phyloP scores from a whole-genome alignment of 441 rosid genomes.

The Populus tomentosa region DNA sequence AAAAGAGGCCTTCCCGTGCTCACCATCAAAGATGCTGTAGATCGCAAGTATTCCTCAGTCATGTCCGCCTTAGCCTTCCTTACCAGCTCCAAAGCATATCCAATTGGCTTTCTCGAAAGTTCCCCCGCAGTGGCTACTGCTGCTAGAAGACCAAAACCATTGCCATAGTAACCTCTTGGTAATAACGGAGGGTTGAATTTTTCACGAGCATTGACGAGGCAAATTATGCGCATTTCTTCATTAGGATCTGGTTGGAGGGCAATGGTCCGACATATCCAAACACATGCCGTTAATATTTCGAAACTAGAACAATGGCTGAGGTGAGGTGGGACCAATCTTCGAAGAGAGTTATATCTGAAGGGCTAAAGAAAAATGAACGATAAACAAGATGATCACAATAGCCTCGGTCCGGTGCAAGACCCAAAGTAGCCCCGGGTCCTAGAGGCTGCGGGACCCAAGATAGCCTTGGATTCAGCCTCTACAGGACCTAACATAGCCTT shows the following conservation, averaged over 20 bases:
- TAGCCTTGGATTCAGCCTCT: no score
- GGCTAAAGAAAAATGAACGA: slow-evolving; percentile 38
- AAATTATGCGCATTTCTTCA: slow-evolving; percentile 30
- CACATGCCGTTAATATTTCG: slow-evolving; percentile 41
- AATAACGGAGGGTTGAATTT: slow-evolving; percentile 23
- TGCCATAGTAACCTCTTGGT: slow-evolving; percentile 36
- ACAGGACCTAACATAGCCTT: no score
- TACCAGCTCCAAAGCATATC: slow-evolving; percentile 26
- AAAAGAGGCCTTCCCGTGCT: slow-evolving; percentile 22
- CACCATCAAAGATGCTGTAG: slow-evolving; percentile 39
- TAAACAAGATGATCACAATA: slow-evolving; percentile 17
- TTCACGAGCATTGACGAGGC: slow-evolving; percentile 26
- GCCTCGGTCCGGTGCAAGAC: no score
- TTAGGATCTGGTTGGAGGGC: slow-evolving; percentile 32
- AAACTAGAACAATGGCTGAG: slow-evolving; percentile 22
- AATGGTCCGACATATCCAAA: slow-evolving; percentile 47
- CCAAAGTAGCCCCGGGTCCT: no score
- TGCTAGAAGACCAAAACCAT: slow-evolving; percentile 7
- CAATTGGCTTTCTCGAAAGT: slow-evolving; percentile 16
- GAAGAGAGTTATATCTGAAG: slow-evolving; percentile 15
- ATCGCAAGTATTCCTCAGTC: slow-evolving; percentile 28
- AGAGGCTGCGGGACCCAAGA: no score
- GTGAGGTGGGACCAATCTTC: slow-evolving; percentile 17
- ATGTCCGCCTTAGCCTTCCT: slow-evolving; percentile 21
- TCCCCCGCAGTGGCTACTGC: slow-evolving; percentile 13